A percentile compares a stretch with the other conserved stretches of the same genome.
Conservation (phyloP, 805 yeast species). For the Novakomyces olei region DNA sequence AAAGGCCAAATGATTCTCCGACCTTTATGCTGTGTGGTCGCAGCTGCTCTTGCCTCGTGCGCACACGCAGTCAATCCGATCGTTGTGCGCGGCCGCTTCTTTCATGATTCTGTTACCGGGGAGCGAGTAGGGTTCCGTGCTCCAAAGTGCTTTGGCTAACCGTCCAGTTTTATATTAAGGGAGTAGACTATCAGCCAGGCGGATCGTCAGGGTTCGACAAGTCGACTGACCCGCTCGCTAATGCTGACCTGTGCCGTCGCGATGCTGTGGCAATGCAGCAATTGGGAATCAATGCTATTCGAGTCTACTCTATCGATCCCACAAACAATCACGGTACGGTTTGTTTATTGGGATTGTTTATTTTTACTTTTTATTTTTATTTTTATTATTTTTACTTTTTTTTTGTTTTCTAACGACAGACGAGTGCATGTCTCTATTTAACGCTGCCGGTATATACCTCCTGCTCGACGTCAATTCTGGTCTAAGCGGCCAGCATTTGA, state of each 20-base stretch:
- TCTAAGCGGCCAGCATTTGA: constrained; percentile 48
- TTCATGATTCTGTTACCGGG: constrained; percentile 49
- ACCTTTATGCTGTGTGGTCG: too few species aligned
- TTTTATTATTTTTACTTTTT: too few species aligned
- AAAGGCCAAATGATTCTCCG: too few species aligned
- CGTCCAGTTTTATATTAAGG: constrained; percentile 64
- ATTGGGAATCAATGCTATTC: constrained; percentile 64
- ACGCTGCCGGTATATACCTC: constrained; percentile 78
- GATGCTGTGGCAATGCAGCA: constrained; percentile 64
- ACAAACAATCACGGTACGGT: constrained; percentile 57
- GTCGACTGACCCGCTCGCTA: constrained; percentile 51
- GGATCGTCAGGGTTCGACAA: constrained; percentile 51
- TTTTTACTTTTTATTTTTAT: neutral
- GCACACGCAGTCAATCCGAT: constrained; percentile 34
- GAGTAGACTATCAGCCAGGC: constrained; percentile 92
- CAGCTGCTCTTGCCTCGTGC: constrained; percentile 4
- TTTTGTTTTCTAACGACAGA: too few species aligned
- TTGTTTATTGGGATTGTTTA: too few species aligned
- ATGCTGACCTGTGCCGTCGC: constrained; percentile 49
- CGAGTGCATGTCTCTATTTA: constrained; percentile 73
- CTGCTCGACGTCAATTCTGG: constrained; percentile 87
- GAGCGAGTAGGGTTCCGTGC: too few species aligned
- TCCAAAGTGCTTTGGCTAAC: constrained; percentile 19
- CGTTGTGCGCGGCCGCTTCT: constrained; percentile 42
- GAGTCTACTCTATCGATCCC: constrained; percentile 76